Conservation (phyloP, 352 stramenopile species). For the Globisporangium abappressorium region DNA sequence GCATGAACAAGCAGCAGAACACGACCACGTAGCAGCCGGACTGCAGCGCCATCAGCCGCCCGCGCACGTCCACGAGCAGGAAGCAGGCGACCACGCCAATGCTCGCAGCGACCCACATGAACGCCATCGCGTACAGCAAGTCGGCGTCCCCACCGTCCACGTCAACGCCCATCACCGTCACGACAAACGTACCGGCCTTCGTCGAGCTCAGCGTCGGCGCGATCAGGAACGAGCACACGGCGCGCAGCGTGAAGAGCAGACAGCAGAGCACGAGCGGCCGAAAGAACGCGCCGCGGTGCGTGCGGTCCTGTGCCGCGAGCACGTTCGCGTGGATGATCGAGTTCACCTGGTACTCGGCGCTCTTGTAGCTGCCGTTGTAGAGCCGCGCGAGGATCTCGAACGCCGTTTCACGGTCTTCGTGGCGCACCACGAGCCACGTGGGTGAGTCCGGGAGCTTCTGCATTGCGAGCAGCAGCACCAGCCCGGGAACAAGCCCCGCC, state of each 20-base stretch:
- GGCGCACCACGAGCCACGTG: constrained; percentile 70
- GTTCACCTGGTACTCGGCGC: constrained; percentile 69
- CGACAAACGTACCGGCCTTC: constrained; percentile 34
- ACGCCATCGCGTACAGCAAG: constrained; percentile 40
- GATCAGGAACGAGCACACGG: constrained; percentile 44
- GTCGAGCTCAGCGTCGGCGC: constrained; percentile 53
- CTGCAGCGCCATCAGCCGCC: constrained; percentile 46
- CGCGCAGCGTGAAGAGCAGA: constrained; percentile 46
- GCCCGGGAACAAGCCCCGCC: constrained; percentile 39
- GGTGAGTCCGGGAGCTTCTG: constrained; percentile 76
- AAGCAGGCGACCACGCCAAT: constrained; percentile 52
- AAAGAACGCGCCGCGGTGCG: constrained; percentile 65
- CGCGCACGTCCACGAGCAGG: constrained; percentile 66
- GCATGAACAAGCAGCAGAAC: constrained; percentile 40
- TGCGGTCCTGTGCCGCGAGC: constrained; percentile 46
- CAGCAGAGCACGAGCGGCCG: constrained; percentile 60
- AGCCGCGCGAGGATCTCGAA: constrained; percentile 62
- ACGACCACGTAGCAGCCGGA: constrained; percentile 58
- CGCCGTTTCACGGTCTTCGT: constrained; percentile 65
- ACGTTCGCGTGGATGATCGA: constrained; percentile 70
- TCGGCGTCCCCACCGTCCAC: constrained; percentile 51
- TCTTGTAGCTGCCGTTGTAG: constrained; percentile 43
- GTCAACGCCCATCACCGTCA: constrained; percentile 60
- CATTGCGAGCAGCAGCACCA: constrained; percentile 55
- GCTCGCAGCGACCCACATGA: constrained; percentile 38